A percentile compares a stretch with the other conserved stretches of the same genome.
Conservation (phyloP, 1,284 basidiomycete genomes). For the Sporisorium reilianum region DNA sequence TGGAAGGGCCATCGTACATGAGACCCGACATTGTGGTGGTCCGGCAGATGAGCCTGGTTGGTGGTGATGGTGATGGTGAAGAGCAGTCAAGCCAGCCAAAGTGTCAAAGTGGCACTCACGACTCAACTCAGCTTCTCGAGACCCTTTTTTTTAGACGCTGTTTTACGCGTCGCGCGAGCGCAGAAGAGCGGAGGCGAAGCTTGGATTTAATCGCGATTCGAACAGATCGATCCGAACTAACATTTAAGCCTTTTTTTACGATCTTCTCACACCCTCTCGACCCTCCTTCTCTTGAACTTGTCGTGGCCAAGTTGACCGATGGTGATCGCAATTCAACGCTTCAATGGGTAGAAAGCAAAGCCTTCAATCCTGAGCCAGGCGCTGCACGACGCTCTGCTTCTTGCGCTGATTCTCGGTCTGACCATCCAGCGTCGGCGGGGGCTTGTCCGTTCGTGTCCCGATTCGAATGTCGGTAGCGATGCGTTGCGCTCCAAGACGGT, state of each 20-base stretch:
- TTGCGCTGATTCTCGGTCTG: conserved; percentile 66
- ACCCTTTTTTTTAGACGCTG: conserved; percentile 12
- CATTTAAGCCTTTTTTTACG: background rate
- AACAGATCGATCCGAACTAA: background rate
- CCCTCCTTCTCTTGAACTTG: background rate
- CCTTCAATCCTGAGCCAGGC: conserved; percentile 33
- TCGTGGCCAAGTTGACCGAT: background rate
- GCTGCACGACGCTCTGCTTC: conserved; percentile 63
- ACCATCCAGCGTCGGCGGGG: conserved; percentile 34
- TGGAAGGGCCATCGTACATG: conserved; percentile 61
- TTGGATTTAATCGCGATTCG: background rate
- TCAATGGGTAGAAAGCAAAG: conserved; percentile 8
- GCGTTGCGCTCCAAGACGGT: conserved; percentile 63
- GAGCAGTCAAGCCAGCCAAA: background rate
- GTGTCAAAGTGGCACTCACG: conserved; percentile 30
- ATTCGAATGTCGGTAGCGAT: conserved; percentile 69
- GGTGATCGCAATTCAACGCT: background rate
- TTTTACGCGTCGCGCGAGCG: conserved; percentile 44
- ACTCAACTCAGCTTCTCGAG: background rate
- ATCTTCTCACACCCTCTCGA: background rate
- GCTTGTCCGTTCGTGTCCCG: conserved; percentile 64
- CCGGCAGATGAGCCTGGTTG: background rate
- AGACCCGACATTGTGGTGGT: conserved; percentile 60
- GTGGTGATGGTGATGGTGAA: background rate
- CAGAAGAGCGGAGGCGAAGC: conserved; percentile 5